These are phyloP conservation scores for Salix brachista DNA, from an alignment of 345 rosid species.

Conservation along the genomic window DNA sequence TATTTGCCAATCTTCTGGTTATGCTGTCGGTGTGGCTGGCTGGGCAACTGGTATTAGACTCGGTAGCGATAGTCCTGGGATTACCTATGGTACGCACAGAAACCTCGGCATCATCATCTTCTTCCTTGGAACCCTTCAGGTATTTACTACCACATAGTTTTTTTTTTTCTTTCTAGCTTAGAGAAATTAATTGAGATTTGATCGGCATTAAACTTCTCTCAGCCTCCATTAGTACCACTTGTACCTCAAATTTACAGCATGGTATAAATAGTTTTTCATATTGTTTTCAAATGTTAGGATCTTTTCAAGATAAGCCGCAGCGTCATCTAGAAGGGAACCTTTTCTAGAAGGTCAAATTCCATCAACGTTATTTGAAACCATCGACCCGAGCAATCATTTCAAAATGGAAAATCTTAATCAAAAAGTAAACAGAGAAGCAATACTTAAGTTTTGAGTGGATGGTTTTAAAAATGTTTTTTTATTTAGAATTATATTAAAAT, in stretches of 20 bases:
- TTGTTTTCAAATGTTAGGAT: background rate
- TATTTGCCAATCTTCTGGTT: constrained; percentile 70
- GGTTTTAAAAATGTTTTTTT: no score
- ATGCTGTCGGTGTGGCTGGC: constrained; percentile 69
- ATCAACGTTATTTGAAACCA: background rate
- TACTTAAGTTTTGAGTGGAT: background rate
- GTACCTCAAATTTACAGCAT: background rate
- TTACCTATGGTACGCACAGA: constrained; percentile 46
- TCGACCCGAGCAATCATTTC: background rate
- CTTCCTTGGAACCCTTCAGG: constrained; percentile 77
- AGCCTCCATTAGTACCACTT: no score
- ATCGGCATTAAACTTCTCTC: background rate
- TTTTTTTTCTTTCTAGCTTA: background rate
- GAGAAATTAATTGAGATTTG: background rate
- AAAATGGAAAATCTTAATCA: background rate
- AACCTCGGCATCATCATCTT: constrained; percentile 68
- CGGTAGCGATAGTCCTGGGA: constrained; percentile 48
- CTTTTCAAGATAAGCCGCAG: background rate
- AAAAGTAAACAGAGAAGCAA: background rate
- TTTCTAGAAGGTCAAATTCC: background rate
- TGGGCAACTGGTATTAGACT: constrained; percentile 84
- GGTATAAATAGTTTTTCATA: background rate
- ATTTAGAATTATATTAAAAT: no score
- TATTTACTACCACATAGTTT: constrained; percentile 10
- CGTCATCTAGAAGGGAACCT: background rate